Evolutionary conservation across 202 grass and related monocot species (phyloP), one percentile per base, ranked within the genome.

Genomic region (Musa balbisiana): DNA sequence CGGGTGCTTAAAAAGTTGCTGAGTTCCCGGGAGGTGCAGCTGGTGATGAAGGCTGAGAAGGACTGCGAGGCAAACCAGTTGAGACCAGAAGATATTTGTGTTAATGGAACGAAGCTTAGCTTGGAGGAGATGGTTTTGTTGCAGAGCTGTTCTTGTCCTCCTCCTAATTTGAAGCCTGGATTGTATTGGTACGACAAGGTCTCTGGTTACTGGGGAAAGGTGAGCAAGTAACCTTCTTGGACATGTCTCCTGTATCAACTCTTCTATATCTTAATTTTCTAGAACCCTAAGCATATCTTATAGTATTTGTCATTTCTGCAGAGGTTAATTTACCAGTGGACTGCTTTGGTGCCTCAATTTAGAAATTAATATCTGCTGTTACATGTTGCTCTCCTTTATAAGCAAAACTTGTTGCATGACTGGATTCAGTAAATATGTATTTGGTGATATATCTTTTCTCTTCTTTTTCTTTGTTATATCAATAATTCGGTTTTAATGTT

Each of bases 151-250:
- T 49, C 73, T 5, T 88, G 78, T 24, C 95, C 91, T 24, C 95
- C 91, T 15, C 72, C 85, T 0, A 92, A 80, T 83, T 81, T 99
- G 24, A 82, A 92, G 10, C 89, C 89, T 0, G 95, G 95, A 0
- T 92, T 86, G 68, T 99, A 99, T 80, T 99, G 89, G 95, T 99
- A 99, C 29, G 95, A 99, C 74, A 99, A 95, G 77, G 89, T 95
- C 52, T 95, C 91, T 2, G 95, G 91, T 50, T 99, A 92, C 80
- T 99, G 91, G 95, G 95, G 95, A 49, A 92, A 99, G 91, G 95
- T 99, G 81, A 68, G 86, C 59, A 20, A 55, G 56, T 62, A 80
- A 68, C 27, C 27, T 15, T 68, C 33, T 1, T 43, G 33, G 33
- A 43, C 33, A 43, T 6, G 33, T 43, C 33, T 43, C 33, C 33